Evolutionary conservation across 192 early-diverging fungal species (phyloP).

Genomic region (Coemansia sp.): DNA sequence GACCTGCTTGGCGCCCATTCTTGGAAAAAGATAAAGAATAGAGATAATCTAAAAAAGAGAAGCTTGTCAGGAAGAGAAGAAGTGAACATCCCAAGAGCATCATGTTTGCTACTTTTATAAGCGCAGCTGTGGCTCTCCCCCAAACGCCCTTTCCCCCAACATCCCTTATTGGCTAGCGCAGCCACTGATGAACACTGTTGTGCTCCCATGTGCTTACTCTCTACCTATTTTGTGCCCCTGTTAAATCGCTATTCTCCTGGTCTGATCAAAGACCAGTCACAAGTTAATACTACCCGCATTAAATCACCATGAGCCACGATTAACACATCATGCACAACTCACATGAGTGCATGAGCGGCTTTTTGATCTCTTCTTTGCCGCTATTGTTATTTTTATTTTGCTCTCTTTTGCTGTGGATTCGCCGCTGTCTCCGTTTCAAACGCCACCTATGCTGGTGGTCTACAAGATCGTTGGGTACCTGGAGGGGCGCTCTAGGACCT

Average conservation of each 20-base stretch:
- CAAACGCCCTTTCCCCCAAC: not conserved
- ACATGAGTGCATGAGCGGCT: too few species aligned
- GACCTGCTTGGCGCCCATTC: conserved; percentile 38
- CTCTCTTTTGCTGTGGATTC: not conserved
- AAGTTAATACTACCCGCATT: not conserved
- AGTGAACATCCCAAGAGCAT: not conserved
- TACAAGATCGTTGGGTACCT: not conserved
- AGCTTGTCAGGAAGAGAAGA: not conserved
- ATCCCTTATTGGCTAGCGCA: not conserved
- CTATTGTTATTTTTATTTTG: not conserved
- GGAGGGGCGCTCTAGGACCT: not conserved
- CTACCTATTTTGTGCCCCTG: not conserved
- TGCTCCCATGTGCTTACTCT: not conserved
- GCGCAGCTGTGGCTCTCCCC: not conserved
- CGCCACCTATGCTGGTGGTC: not conserved
- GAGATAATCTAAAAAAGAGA: not conserved
- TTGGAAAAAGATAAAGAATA: not conserved
- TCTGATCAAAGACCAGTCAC: not conserved
- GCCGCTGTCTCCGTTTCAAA: not conserved
- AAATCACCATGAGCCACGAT: not conserved
- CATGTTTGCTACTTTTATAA: not conserved
- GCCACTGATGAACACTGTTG: not conserved
- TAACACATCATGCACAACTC: too few species aligned
- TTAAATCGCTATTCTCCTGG: not conserved
- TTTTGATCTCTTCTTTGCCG: not conserved